A percentile compares a stretch with the other conserved stretches of the same genome.
Evolutionary conservation across 495 filamentous ascomycete genomes (phyloP).

Genomic region (Schizothecium vesticola): DNA sequence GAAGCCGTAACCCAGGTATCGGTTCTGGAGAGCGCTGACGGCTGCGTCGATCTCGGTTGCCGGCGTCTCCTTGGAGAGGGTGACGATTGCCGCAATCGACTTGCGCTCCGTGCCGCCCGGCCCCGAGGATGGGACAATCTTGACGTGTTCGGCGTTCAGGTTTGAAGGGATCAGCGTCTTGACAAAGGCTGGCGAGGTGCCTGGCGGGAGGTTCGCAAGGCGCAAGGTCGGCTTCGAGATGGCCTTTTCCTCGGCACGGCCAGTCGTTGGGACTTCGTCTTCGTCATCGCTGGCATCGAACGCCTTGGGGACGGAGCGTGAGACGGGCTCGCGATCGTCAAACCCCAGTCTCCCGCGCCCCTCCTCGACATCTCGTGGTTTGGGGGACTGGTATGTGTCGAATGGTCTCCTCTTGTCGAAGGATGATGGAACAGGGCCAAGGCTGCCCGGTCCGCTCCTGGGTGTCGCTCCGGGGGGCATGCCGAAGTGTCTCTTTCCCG

Average conservation of each 20-base stretch:
- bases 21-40: conserved; percentile 73
- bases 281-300: conserved; percentile 46
- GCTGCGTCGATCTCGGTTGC: conserved; percentile 78
- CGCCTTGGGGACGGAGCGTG: conserved; percentile 32
- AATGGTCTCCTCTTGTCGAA: conserved; percentile 43
- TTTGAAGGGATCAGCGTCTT: conserved; percentile 65
- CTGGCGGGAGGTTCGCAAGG: conserved; percentile 55
- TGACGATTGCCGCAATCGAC: conserved; percentile 78
- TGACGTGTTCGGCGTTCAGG: conserved; percentile 70
- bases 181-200: conserved; percentile 65
- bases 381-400: conserved; percentile 29
- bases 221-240: conserved; percentile 85
- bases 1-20: conserved; percentile 82
- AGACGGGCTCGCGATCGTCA: conserved; percentile 29
- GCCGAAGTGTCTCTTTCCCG: conserved; percentile 45
- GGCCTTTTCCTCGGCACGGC: conserved; percentile 60
- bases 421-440: conserved; percentile 58
- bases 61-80: conserved; percentile 76
- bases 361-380: conserved; percentile 31
- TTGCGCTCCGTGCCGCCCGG: conserved; percentile 59
- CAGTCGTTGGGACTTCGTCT: conserved; percentile 27
- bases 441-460: conserved; percentile 70
- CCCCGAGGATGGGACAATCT: conserved; percentile 51
- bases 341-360: conserved; percentile 33
- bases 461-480: conserved; percentile 23